A percentile compares a stretch with the other conserved stretches of the same genome.
phyloP scores from a whole-genome alignment of 495 filamentous ascomycete species.

The Xylaria acuta region DNA sequence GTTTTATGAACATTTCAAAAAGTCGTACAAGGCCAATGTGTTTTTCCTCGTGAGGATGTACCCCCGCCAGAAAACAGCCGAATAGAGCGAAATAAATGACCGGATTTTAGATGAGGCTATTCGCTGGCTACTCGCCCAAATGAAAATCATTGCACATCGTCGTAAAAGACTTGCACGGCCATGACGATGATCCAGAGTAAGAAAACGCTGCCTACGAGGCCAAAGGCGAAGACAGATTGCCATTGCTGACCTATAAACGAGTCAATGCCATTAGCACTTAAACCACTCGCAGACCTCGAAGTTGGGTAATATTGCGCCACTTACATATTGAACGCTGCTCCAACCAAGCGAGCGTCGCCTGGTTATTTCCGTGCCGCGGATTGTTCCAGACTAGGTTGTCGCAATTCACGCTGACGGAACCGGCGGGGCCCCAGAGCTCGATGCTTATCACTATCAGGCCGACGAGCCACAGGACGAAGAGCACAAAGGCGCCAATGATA shows the following conservation, averaged over 20 bases:
- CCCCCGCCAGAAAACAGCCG: not conserved
- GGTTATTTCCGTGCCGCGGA: conserved; percentile 63
- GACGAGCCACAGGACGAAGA: conserved; percentile 90
- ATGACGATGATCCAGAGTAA: conserved; percentile 95
- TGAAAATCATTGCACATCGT: conserved; percentile 37
- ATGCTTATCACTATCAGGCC: conserved; percentile 89
- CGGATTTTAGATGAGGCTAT: not conserved
- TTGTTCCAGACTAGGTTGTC: conserved; percentile 69
- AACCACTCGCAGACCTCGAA: not conserved
- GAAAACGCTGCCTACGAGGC: conserved; percentile 80
- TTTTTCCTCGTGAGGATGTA: not conserved
- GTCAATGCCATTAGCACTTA: not conserved
- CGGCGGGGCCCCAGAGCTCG: conserved; percentile 82
- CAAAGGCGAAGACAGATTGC: conserved; percentile 70
- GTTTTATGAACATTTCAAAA: not conserved
- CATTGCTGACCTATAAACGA: conserved; percentile 55
- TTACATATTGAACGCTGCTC: conserved; percentile 87
- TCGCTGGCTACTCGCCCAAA: not conserved
- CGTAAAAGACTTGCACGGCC: conserved; percentile 83
- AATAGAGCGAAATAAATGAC: not conserved
- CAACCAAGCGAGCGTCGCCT: conserved; percentile 82
- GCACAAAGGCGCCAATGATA: conserved; percentile 88
- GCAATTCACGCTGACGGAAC: conserved; percentile 81
- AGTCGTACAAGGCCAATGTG: not conserved
- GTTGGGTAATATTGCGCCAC: conserved; percentile 36